Percentiles rank a stretch among this genome's conserved stretches.
Conservation (phyloP, 1,284 basidiomycete species). For the Pascua guehoae region DNA sequence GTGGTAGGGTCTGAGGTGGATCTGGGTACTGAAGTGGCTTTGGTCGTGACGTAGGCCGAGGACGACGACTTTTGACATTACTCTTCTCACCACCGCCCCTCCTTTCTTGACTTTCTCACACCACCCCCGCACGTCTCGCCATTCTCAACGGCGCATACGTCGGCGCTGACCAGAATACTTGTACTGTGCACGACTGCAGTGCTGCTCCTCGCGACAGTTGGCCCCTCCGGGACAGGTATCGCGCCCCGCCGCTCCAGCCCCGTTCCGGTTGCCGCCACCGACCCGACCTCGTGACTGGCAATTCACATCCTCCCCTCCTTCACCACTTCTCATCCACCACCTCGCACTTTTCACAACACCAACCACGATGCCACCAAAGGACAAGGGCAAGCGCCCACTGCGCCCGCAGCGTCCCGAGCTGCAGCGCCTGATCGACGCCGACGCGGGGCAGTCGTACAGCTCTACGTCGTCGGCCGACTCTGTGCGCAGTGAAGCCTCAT, state of each 20-base stretch:
- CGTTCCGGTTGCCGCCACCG: no score
- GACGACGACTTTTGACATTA: neutral
- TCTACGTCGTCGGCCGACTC: neutral
- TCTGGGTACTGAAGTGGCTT: neutral
- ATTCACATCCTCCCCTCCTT: neutral
- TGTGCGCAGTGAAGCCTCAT: neutral
- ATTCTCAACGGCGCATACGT: no score
- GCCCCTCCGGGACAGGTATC: no score
- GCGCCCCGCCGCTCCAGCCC: no score
- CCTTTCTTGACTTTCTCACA: no score
- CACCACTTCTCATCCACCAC: neutral
- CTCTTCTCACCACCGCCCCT: neutral
- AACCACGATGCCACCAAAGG: constrained; percentile 1
- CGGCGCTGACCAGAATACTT: no score
- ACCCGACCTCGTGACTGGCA: no score
- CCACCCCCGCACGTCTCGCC: no score
- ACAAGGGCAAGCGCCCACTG: constrained; percentile 18
- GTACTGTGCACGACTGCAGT: no score
- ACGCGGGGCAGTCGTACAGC: neutral
- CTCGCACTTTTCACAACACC: no score
- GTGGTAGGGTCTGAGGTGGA: no score
- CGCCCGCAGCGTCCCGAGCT: constrained; percentile 8
- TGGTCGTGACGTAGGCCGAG: neutral
- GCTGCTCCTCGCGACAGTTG: no score
- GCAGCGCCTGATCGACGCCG: constrained; percentile 15